Evolutionary conservation across 2,329 filamentous ascomycete species (phyloP).

Genomic region (Dichotomopilus funicola): DNA sequence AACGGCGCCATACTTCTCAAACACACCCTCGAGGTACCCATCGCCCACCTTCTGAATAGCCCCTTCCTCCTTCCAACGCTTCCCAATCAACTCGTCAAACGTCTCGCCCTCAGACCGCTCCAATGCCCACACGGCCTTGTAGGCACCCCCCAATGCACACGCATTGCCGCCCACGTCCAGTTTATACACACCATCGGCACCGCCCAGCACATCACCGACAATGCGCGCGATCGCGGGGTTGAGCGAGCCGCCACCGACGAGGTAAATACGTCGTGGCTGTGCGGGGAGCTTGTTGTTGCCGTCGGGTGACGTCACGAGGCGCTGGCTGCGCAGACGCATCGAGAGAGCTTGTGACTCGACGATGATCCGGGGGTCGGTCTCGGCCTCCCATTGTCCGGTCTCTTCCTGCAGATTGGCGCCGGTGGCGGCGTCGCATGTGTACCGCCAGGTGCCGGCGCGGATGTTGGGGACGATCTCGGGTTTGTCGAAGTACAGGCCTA

Average conservation of each 20-base stretch:
- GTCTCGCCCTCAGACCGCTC: slow-evolving; percentile 63
- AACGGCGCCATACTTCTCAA: slow-evolving; percentile 70
- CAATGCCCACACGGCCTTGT: slow-evolving; percentile 91
- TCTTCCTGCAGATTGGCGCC: slow-evolving; percentile 43
- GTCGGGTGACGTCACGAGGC: slow-evolving; percentile 57
- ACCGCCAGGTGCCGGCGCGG: slow-evolving; percentile 79
- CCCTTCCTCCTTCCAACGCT: slow-evolving; percentile 76
- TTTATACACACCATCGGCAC: slow-evolving; percentile 82
- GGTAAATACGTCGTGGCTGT: slow-evolving; percentile 83
- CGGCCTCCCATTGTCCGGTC: slow-evolving; percentile 41
- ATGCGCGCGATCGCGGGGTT: slow-evolving; percentile 85
- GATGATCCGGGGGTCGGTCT: slow-evolving; percentile 75
- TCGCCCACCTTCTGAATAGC: slow-evolving; percentile 77
- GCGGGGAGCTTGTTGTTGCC: slow-evolving; percentile 51
- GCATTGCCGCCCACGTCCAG: slow-evolving; percentile 93
- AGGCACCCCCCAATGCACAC: slow-evolving; percentile 86
- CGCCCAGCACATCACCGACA: slow-evolving; percentile 81
- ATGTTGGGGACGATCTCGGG: slow-evolving; percentile 96
- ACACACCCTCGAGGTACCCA: slow-evolving; percentile 70
- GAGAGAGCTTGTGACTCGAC: slow-evolving; percentile 93
- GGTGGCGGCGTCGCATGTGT: slow-evolving; percentile 50
- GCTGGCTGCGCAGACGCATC: slow-evolving; percentile 75
- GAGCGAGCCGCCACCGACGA: slow-evolving; percentile 84
- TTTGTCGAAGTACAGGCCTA: slow-evolving; percentile 91
- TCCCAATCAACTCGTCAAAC: slow-evolving; percentile 82